phyloP scores from a whole-genome alignment of 768 basidiomycete species.

The Lentinula sp. region DNA sequence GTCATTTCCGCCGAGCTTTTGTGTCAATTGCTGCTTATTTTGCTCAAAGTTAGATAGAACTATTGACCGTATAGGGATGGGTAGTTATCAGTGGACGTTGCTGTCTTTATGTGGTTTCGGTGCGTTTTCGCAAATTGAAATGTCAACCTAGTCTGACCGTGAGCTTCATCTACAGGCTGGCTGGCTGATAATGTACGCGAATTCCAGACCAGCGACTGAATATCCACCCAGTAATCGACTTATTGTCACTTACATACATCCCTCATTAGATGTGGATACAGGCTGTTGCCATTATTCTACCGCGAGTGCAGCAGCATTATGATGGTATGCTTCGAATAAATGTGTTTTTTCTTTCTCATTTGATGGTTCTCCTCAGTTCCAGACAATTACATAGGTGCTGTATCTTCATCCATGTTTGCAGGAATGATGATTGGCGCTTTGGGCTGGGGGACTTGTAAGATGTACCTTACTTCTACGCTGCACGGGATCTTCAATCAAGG shows the following conservation, averaged over 20 bases:
- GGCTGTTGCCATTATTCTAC: constrained; percentile 88
- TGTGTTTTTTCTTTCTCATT: background rate
- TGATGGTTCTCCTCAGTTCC: constrained; percentile 37
- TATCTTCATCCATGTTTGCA: constrained; percentile 86
- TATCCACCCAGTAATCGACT: background rate
- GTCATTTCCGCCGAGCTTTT: constrained; percentile 12
- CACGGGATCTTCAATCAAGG: background rate
- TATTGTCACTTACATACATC: constrained; percentile 15
- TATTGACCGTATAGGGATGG: constrained; percentile 90
- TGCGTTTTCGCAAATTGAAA: constrained; percentile 30
- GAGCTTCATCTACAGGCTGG: constrained; percentile 54
- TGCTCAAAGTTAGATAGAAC: constrained; percentile 60
- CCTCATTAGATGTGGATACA: constrained; percentile 84
- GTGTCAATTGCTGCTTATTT: constrained; percentile 8
- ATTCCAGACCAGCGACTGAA: constrained; percentile 4
- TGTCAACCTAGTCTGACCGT: background rate
- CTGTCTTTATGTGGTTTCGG: constrained; percentile 85
- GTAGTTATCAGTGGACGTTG: constrained; percentile 79
- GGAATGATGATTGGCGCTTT: constrained; percentile 98
- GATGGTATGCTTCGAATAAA: constrained; percentile 35
- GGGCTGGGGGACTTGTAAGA: constrained; percentile 85
- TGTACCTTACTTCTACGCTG: background rate
- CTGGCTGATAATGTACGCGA: constrained; percentile 81
- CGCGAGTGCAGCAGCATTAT: constrained; percentile 91
- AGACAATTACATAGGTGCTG: constrained; percentile 68